A percentile compares a stretch with the other conserved stretches of the same genome.
Evolutionary conservation across 257 asterid genomes (phyloP).

Genomic region (Striga asiatica): DNA sequence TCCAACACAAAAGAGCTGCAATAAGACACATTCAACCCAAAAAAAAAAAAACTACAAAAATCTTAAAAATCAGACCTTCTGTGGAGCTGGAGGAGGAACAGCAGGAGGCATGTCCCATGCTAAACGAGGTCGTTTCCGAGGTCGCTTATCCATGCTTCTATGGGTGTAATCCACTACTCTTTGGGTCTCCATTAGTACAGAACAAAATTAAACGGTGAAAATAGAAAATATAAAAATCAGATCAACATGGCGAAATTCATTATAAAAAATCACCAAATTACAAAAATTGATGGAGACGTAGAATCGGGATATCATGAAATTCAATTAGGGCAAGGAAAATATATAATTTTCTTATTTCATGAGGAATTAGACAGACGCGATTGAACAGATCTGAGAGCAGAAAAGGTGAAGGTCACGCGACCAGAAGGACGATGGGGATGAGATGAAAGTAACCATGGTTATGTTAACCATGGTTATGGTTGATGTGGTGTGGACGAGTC

Average conservation of each 20-base stretch:
- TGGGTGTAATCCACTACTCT: constrained; percentile 48
- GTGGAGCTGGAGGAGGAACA: constrained; percentile 37
- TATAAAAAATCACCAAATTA: neutral
- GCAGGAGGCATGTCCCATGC: constrained; percentile 59
- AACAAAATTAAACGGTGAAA: neutral
- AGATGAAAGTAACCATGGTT: constrained; percentile 35
- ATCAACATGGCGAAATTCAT: constrained; percentile 1
- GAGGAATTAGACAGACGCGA: neutral
- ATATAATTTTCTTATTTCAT: neutral
- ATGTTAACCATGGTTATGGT: constrained; percentile 2
- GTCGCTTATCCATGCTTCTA: constrained; percentile 55
- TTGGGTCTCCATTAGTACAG: constrained; percentile 51
- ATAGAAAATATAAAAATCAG: neutral
- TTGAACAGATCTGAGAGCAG: constrained; percentile 22
- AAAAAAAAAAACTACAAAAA: neutral
- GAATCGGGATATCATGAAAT: neutral
- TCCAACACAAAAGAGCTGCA: neutral
- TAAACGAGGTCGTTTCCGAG: constrained; percentile 73
- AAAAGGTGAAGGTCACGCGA: constrained; percentile 13
- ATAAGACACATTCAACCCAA: neutral
- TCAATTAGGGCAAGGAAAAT: constrained; percentile 13
- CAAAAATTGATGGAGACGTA: neutral
- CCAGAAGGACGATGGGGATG: neutral
- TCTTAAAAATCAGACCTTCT: constrained; percentile 30
- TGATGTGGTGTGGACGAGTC: neutral